phyloP scores from a whole-genome alignment of 345 rosid genomes.

The Heritiera littoralis region DNA sequence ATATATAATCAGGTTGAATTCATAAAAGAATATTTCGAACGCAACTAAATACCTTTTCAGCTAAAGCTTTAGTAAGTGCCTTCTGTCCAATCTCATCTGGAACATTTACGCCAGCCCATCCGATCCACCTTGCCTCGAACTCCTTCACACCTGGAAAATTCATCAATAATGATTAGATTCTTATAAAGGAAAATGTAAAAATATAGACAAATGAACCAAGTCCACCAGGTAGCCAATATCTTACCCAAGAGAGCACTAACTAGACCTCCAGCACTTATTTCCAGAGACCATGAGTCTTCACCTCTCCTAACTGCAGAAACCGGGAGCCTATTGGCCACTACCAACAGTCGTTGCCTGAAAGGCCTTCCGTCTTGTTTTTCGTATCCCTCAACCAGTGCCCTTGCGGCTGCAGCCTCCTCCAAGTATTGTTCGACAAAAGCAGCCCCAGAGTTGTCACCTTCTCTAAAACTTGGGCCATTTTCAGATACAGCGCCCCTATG shows the following conservation, averaged over 20 bases:
- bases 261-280: conserved; percentile 96
- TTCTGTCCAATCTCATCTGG: conserved; percentile 94
- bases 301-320: conserved; percentile 97
- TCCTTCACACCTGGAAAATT: conserved; percentile 81
- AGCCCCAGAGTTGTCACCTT: conserved; percentile 51
- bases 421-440: conserved; percentile 58
- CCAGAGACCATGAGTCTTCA: conserved; percentile 92
- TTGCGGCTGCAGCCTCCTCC: conserved; percentile 65
- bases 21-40: background rate
- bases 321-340: conserved; percentile 96
- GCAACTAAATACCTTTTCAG: conserved; percentile 69
- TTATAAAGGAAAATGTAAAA: conserved; percentile 16
- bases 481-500: conserved; percentile 44
- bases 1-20: background rate
- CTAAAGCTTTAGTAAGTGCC: conserved; percentile 93
- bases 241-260: conserved; percentile 95
- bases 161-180: conserved; percentile 38
- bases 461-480: conserved; percentile 49
- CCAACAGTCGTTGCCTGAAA: conserved; percentile 79
- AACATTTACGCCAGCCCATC: conserved; percentile 99
- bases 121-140: conserved; percentile 99
- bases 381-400: conserved; percentile 45
- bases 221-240: conserved; percentile 7
- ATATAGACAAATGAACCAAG: background rate
- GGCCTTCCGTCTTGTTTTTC: conserved; percentile 73